Evolutionary conservation across 208 protist genomes (phyloP), one percentile per base, ranked within the genome.

Genomic region (Wallacemonas sp.): DNA sequence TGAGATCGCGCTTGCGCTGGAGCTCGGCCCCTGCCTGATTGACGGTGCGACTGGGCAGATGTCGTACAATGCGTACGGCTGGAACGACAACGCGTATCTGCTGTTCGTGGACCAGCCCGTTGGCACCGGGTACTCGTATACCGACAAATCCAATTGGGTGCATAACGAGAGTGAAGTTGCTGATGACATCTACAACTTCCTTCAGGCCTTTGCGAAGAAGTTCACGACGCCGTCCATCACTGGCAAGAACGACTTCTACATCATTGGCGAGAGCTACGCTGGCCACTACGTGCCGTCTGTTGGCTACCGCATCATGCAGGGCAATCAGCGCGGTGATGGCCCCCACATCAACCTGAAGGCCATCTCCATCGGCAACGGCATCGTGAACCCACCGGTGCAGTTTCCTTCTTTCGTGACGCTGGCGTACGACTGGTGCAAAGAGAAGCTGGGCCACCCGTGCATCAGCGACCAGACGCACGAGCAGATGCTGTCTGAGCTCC

Each of bases 31-130:
- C n/a, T 96, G 82, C 72, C 43, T 77, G 27, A 65, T 95, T 49
- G 85, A 93, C 66, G 75, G 76, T 39, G 68, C 68, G 23, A 68
- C 77, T 14, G 60, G 70, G 0, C 32, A 79, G 26, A 52, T 73
- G 19, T 65, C 85, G 58, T 76, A 78, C 61, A 95, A 96, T 68
- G 58, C 71, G 5, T 92, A 81, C 55, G 81, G 74, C 27, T 98
- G 92, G 91, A 95, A 91, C 62, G 70, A 78, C 30, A 43, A 92
- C 24, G 88, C 87, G 23, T 94, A 88, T 74, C 39, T 98, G 11
- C 61, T 98, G 54, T 97, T 85, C 49, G 81, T 98, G 38, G 95
- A 98, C 65, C 91, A 97, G 78, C 87, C 93, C 1, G 77, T 76
- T 19, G 93, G 93, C 17, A 77, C 88, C 23, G 95, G 95, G 30